Conservation (phyloP, 352 stramenopile species). For the Globisporangium middletonii region DNA sequence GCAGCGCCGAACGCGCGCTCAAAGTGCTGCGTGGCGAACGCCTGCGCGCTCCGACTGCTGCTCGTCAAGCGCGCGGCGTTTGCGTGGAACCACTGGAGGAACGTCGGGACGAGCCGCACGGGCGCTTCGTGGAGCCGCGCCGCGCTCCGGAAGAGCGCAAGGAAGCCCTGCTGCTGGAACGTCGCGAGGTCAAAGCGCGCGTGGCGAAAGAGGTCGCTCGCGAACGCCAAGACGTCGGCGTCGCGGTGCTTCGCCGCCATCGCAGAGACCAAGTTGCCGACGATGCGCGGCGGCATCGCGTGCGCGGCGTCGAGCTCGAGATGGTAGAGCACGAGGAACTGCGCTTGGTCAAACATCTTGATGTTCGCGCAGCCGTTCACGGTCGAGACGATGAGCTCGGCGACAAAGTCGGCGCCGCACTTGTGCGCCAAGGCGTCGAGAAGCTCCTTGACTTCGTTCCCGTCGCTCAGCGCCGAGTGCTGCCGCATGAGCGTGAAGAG, state of each 20-base stretch:
- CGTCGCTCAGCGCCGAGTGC: conserved; percentile 21
- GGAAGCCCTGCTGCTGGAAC: conserved; percentile 61
- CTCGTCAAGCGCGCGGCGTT: background rate
- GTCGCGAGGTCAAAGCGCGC: conserved; percentile 23
- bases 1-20: conserved; percentile 59
- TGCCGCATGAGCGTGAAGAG: conserved; percentile 68
- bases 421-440: conserved; percentile 24
- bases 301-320: conserved; percentile 10
- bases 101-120: conserved; percentile 10
- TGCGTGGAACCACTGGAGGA: conserved; percentile 35
- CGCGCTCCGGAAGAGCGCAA: conserved; percentile 48
- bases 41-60: background rate
- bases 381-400: conserved; percentile 33
- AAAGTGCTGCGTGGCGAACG: conserved; percentile 20
- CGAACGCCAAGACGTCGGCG: conserved; percentile 29
- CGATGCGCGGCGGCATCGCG: conserved; percentile 35
- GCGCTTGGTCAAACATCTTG: conserved; percentile 43
- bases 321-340: conserved; percentile 50
- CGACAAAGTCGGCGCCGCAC: conserved; percentile 42
- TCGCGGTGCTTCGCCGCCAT: conserved; percentile 31
- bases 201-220: conserved; percentile 28
- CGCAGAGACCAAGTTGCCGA: conserved; percentile 43
- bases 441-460: conserved; percentile 26
- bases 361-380: conserved; percentile 67
- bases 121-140: conserved; percentile 2